Conservation (phyloP, 345 rosid genomes). For the Aegle marmelos region DNA sequence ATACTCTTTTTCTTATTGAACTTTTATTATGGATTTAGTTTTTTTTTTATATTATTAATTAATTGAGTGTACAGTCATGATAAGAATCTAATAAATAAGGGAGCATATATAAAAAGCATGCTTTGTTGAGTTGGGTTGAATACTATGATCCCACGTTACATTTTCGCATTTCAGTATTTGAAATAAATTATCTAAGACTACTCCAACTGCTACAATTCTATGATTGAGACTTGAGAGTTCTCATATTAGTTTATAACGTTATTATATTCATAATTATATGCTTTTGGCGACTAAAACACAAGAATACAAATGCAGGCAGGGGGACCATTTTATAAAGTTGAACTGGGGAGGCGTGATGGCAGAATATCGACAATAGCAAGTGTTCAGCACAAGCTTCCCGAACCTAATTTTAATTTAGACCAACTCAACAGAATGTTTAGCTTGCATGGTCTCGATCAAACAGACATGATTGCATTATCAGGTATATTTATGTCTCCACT, state of each 20-base stretch:
- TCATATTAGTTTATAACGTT: not conserved
- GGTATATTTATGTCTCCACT: constrained; percentile 31
- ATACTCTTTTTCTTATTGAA: too few relatives aligned
- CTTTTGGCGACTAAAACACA: not conserved
- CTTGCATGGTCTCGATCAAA: constrained; percentile 56
- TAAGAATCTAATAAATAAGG: not conserved
- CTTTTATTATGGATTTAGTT: too few relatives aligned
- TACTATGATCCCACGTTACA: too few relatives aligned
- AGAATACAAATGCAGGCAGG: constrained; percentile 50
- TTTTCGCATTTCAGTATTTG: too few relatives aligned
- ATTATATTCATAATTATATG: too few relatives aligned
- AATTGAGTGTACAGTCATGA: not conserved
- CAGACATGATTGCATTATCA: constrained; percentile 86
- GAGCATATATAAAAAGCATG: too few relatives aligned
- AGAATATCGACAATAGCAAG: constrained; percentile 61
- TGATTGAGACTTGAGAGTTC: too few relatives aligned
- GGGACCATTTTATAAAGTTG: constrained; percentile 74
- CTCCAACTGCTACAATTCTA: too few relatives aligned
- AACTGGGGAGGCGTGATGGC: constrained; percentile 81
- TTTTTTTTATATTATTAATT: too few relatives aligned
- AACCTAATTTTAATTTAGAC: constrained; percentile 50
- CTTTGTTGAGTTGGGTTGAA: too few relatives aligned
- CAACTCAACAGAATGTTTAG: constrained; percentile 69
- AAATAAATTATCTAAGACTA: too few relatives aligned
- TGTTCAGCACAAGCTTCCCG: constrained; percentile 59